These are phyloP conservation scores for Camellia sinensis DNA, from an alignment of 148 eudicot genomes.

Conservation along the genomic window DNA sequence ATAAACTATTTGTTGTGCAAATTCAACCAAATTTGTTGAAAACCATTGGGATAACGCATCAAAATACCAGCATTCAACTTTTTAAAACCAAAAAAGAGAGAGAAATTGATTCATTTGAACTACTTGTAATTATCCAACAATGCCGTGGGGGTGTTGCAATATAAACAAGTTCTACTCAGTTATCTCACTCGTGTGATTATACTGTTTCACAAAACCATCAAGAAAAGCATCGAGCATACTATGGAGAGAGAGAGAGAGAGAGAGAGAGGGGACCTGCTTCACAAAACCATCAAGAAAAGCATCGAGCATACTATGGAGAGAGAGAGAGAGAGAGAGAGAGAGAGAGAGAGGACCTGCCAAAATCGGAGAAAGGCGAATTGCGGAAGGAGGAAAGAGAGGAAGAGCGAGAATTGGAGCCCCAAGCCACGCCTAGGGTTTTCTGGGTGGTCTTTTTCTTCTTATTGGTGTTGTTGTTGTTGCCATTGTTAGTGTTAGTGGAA, in stretches of 20 bases:
- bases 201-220: not conserved
- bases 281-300: not conserved
- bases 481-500: constrained; percentile 19
- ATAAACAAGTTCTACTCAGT: not conserved
- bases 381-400: constrained; percentile 77
- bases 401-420: constrained; percentile 81
- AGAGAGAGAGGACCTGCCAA: constrained; percentile 52
- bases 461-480: constrained; percentile 19
- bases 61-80: not conserved
- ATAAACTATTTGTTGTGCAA: too few species aligned
- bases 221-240: not conserved
- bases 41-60: not conserved
- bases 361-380: constrained; percentile 70
- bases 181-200: not conserved
- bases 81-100: not conserved
- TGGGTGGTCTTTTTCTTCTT: constrained; percentile 57
- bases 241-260: too few species aligned
- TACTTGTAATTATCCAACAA: not conserved
- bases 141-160: too few species aligned
- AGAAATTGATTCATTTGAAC: not conserved
- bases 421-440: constrained; percentile 90
- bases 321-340: too few species aligned
- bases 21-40: not conserved
- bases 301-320: too few species aligned
- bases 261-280: constrained; percentile 26